phyloP scores from a whole-genome alignment of 1,284 basidiomycete species.

The Ganoderma sinense region DNA sequence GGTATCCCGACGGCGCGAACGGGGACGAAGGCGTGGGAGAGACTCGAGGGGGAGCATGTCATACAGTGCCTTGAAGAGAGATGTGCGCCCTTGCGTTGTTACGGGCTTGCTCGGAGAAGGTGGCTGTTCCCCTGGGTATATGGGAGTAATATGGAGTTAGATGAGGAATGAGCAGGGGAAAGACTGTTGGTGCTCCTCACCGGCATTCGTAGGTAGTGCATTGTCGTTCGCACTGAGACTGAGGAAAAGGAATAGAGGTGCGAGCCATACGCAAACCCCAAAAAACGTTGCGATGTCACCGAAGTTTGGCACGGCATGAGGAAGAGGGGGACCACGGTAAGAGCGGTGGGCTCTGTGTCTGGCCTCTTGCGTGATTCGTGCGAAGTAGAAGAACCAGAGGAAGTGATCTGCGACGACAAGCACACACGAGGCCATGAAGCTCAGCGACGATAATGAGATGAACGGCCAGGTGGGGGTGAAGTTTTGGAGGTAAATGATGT shows the following conservation, averaged over 20 bases:
- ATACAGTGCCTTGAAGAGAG: constrained; percentile 44
- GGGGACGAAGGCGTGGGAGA: constrained; percentile 40
- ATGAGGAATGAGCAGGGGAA: constrained; percentile 5
- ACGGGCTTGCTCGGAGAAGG: constrained; percentile 32
- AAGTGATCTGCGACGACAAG: constrained; percentile 92
- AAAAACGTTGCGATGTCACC: constrained; percentile 90
- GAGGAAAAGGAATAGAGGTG: constrained; percentile 90
- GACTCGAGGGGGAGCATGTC: constrained; percentile 39
- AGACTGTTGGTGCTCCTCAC: constrained; percentile 27
- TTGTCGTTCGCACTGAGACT: constrained; percentile 96
- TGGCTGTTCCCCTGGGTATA: constrained; percentile 29
- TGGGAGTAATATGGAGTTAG: not conserved
- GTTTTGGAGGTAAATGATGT: constrained; percentile 90
- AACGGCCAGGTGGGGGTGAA: constrained; percentile 89
- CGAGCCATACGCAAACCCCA: constrained; percentile 91
- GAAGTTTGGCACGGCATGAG: constrained; percentile 65
- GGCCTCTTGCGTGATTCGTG: constrained; percentile 66
- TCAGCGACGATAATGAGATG: constrained; percentile 85
- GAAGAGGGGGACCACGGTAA: constrained; percentile 43
- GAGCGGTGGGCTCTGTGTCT: constrained; percentile 53
- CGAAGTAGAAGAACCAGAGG: constrained; percentile 94
- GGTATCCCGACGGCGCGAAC: constrained; percentile 34
- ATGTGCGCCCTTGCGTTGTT: constrained; percentile 31
- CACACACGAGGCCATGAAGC: constrained; percentile 85
- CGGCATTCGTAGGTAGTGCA: constrained; percentile 71